Base-by-base conservation (phyloP, 140 eudicot genomes). In the Stevia rebaudiana region DNA sequence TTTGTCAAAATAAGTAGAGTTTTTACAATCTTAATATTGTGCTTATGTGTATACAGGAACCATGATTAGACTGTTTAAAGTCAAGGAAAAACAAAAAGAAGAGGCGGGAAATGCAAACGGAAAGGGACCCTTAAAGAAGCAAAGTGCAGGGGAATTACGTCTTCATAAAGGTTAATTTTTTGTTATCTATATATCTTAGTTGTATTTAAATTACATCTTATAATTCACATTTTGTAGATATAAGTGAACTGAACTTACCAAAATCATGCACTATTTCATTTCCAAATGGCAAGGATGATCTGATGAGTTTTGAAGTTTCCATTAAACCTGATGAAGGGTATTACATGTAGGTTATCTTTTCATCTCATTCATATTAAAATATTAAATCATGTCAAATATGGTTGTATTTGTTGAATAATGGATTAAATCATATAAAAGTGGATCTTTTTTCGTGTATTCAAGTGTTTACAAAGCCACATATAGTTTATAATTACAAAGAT, bases 291-390 rank as follows among this genome's bases (percentile, higher is more conserved):
- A 87, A 83, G 80, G 91, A 87, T 72, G 84, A 87, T 35, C 74
- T 87, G 78, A 87, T 81, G 95, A 72, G 68, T 72, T 87, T 87
- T 71, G 88, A 81, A 57, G 76, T 87, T 65, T 67, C 86, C 30
- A 79, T 87, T 65, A 76, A 76, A 57, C 95, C 95, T 56, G 91
- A 84, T 81, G 95, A 84, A 65, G 95, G 95, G 61, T 81, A 74
- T 76, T 87, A 87, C 75, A 11, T 42, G 92, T 87, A 74, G 39
- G 92, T 76, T 48, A 49, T 47, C 64, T 21, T 70, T 43, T 13
- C 12, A 33, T 18, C 35, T 21, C 28, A 19, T 50, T 66, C 39
- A 5, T 21, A 43, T 22, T 0, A 31, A 50, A 51, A 51, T 5
- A 0, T 22, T 0, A 31, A 50, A 51, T 35, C 7, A 0, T 33